A percentile compares a stretch with the other conserved stretches of the same genome.
These are phyloP conservation scores for Pyropia yezoensis DNA, from an alignment of 23 red algal species.

Conservation along the genomic window DNA sequence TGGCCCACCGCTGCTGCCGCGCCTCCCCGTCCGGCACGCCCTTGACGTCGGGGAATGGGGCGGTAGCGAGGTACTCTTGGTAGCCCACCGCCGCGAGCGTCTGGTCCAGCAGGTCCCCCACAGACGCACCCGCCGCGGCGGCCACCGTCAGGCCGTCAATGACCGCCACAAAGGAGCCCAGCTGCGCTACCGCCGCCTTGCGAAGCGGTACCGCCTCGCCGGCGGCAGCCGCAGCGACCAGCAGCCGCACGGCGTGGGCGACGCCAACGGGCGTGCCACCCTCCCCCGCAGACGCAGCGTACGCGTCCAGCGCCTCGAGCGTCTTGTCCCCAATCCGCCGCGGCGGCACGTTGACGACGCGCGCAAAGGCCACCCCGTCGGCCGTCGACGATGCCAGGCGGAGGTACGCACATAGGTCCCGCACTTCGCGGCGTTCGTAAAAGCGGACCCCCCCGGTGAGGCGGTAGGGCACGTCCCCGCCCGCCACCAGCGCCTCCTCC, in stretches of 20 bases:
- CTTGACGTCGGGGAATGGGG: neutral
- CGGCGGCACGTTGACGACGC: constrained; percentile 50
- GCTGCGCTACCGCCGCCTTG: neutral
- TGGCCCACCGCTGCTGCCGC: constrained; percentile 24
- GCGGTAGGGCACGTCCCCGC: constrained; percentile 41
- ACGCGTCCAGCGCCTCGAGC: constrained; percentile 24
- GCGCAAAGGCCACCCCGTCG: constrained; percentile 37
- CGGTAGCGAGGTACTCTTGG: neutral
- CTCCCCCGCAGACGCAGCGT: constrained; percentile 4
- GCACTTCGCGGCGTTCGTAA: constrained; percentile 65
- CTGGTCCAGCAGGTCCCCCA: neutral
- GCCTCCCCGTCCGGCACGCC: constrained; percentile 3
- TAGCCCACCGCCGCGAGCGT: neutral
- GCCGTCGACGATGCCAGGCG: constrained; percentile 18
- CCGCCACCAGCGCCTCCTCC: constrained; percentile 44
- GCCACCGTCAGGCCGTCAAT: neutral
- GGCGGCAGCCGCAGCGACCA: neutral
- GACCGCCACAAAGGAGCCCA: neutral
- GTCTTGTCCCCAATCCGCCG: constrained; percentile 52
- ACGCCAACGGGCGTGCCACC: neutral
- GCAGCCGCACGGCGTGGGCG: neutral
- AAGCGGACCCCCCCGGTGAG: constrained; percentile 59
- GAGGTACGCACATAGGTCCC: constrained; percentile 59
- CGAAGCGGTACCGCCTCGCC: neutral
- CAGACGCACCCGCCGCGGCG: too few species aligned